Evolutionary conservation across 176 grass and related monocot genomes (phyloP), one percentile per base, ranked within the genome.

Genomic region (Triticum aestivum): DNA sequence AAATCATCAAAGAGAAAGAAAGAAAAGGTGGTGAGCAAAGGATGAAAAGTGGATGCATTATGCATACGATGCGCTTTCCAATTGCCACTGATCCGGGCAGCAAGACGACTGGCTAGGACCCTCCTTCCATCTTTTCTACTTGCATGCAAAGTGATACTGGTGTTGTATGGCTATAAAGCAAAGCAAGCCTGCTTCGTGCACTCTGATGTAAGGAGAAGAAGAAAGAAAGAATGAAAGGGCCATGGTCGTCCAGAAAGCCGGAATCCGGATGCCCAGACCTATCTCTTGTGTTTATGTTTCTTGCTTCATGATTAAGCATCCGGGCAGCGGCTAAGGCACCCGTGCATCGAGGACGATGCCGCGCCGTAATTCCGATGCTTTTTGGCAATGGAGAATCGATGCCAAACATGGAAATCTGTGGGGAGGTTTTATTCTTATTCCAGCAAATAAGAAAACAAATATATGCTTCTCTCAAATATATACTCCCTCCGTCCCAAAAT

Each of bases 281-380:
- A 59, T 14, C 58, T 89, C 61, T 17, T 8, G 54, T 59, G 54
- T 59, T 58, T 54, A 17, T 54, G 15, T 61, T 47, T 44, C 39
- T 90, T 85, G 47, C 93, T 97, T 94, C 94, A 68, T 82, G 87
- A 82, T 91, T 97, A 94, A 97, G 94, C 80, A 93, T 91, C 84
- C 65, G 64, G 65, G 56, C 29, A 61, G 83, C 65, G 69, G 85
- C 82, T 82, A 87, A 89, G 49, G 56, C 89, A 80, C 45, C 45
- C 45, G 45, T 1, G 3, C 45, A 14, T 52, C 27, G 9, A 11
- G 65, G 76, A 66, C 20, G 44, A 87, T 83, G 37, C 26, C 84
- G 37, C 68, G 58, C 85, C 61, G 80, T 84, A 49, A 80, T 90
- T 76, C 85, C 66, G 51, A 17, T 45, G 47, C 75, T 41, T 87